Evolutionary conservation across 768 basidiomycete genomes (phyloP).

Genomic region (Trametes cubensis): DNA sequence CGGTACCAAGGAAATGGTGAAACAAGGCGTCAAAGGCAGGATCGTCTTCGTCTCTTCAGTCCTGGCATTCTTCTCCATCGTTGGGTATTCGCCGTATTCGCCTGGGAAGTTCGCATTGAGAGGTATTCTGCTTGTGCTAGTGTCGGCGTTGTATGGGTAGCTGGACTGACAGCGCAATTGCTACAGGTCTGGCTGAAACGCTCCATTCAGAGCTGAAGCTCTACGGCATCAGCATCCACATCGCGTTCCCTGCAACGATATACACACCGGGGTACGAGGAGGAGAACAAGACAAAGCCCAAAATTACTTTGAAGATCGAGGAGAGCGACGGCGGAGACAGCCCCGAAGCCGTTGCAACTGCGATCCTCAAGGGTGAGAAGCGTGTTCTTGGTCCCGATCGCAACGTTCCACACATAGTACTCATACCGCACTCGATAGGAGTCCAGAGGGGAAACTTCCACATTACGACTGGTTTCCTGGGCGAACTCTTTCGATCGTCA

Average conservation of each 20-base stretch:
- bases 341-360: slow-evolving; percentile 62
- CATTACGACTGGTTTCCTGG: slow-evolving; percentile 72
- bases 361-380: slow-evolving; percentile 58
- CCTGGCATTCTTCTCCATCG: slow-evolving; percentile 71
- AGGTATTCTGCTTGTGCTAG: slow-evolving; percentile 45
- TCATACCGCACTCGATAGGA: slow-evolving; percentile 43
- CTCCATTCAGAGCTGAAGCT: slow-evolving; percentile 78
- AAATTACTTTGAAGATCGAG: slow-evolving; percentile 75
- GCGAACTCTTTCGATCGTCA: slow-evolving; percentile 69
- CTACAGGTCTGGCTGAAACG: slow-evolving; percentile 77
- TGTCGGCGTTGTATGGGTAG: too few species aligned
- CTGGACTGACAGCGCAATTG: too few species aligned
- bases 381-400: too few species aligned
- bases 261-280: slow-evolving; percentile 73
- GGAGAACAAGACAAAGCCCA: slow-evolving; percentile 79
- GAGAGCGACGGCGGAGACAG: slow-evolving; percentile 65
- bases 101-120: slow-evolving; percentile 86
- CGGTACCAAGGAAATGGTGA: slow-evolving; percentile 67
- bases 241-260: slow-evolving; percentile 85
- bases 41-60: slow-evolving; percentile 78
- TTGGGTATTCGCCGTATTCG: slow-evolving; percentile 79
- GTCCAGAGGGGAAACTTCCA: slow-evolving; percentile 70
- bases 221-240: slow-evolving; percentile 76
- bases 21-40: slow-evolving; percentile 58
- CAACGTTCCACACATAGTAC: too few species aligned